A percentile compares a stretch with the other conserved stretches of the same genome.
Evolutionary conservation across 2,329 filamentous ascomycete species (phyloP).

Genomic region (Colletotrichum sp.): DNA sequence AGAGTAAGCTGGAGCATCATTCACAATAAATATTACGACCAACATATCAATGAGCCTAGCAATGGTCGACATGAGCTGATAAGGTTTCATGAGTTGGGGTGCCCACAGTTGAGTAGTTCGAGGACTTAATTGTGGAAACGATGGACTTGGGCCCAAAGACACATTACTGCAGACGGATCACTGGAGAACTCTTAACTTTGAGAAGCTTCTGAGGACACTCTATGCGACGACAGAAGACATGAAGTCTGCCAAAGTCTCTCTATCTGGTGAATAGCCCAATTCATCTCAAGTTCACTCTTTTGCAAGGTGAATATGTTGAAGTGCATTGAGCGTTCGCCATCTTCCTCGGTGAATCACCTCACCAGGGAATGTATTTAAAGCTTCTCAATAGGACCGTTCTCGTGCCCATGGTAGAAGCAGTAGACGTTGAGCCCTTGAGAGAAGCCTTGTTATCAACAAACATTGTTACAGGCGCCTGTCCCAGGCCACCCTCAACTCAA

Average conservation of each 20-base stretch:
- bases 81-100: too few relatives aligned
- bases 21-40: background rate
- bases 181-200: too few relatives aligned
- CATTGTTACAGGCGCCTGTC: rapidly evolving
- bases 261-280: background rate
- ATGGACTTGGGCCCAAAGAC: too few relatives aligned
- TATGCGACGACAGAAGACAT: too few relatives aligned
- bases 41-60: too few relatives aligned
- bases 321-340: rapidly evolving
- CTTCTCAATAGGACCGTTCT: background rate
- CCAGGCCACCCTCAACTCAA: background rate
- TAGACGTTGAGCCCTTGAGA: rapidly evolving
- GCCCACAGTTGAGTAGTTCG: too few relatives aligned
- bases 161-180: too few relatives aligned
- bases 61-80: too few relatives aligned
- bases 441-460: background rate
- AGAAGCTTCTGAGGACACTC: too few relatives aligned
- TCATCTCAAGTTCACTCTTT: background rate
- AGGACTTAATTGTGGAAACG: too few relatives aligned
- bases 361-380: background rate
- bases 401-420: rapidly evolving
- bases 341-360: background rate
- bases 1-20: background rate
- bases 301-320: background rate
- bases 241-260: background rate